Base-by-base conservation (phyloP, 116 monocot species). In the Posidonia oceanica region DNA sequence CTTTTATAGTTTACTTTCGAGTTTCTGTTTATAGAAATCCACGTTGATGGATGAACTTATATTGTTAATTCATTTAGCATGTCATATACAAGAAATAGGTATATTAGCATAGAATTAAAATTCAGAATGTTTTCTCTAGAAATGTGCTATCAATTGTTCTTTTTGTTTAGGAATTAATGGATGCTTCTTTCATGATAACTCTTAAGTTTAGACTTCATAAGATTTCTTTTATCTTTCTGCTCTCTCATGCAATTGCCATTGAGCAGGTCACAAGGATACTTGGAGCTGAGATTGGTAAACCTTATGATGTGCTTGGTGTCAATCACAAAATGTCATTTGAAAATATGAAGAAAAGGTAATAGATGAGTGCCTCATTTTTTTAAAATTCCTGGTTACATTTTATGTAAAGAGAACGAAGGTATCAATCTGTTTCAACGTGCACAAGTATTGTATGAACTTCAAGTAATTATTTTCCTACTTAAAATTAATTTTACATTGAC, bases 301-400 rank as follows among this genome's bases (percentile, higher is more conserved):
- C 99, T 23, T 99, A 99, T 77, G 99, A 99, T 75, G 80, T 99
- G 38, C 83, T 99, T 53, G 90, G 99, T 74, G 79, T 82, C 6
- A 99, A 93, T 67, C 88, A 90, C 84, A 93, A 90, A 66, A 93
- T 86, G 83, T 77, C 93, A 22, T 78, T 82, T 63, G 93, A 93
- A 52, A 99, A 86, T 69, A 83, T 93, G 37, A 99, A 93, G 80
- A 99, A 99, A 81, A 93, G 81, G 98, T 78, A 58, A 68, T 22
- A 18, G 23, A 53, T 15, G 23, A 54, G n/a, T 70, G 8, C 3
- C 36, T 3, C 55, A 36, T 38, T 57, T 39, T 14, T 53, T 1
- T 53, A 54, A 14, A 39, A 37, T 36, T 64, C 10, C 4, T 64
- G 21, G 14, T 68, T 11, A 39, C n/a, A 58, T 40, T 70, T 70